Base-by-base conservation (phyloP, 495 filamentous ascomycete genomes). In the Podospora tetraspora region DNA sequence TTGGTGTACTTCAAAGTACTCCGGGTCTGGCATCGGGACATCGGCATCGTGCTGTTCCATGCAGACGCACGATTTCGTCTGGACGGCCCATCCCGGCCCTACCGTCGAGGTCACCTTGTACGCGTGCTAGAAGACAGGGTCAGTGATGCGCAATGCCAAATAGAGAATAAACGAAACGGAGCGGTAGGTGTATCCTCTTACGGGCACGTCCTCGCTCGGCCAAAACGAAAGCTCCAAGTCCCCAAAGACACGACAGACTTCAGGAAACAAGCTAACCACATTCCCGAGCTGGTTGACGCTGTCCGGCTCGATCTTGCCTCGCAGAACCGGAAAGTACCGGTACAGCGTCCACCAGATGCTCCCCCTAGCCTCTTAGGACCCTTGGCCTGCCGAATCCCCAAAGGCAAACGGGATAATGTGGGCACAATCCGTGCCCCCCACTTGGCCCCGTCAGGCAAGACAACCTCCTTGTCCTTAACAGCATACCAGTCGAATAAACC, bases 1-100 rank as follows among this genome's bases (percentile, higher is more conserved):
- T 6, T 37, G 29, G 43, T 63, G 62, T 22, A 63, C 62, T 24
- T 63, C 56, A n/a, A 63, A 63, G 62, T 63, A 63, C 30, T 63
- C 62, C 9, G 62, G 62, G 56, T 63, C 34, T 56, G 62, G 62
- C 34, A 63, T 56, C 34, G 62, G 62, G 43, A 63, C 12, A 2
- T 16, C 13, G 34, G 62, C 30, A 56, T 63, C 62, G 62, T 63
- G 62, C 62, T 63, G 62, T 52, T 63, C 29, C 5, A 63, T 1
- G 13, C 22, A 21, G 34, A 63, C 56, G 12, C 23, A 30, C 34
- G 34, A 63, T 56, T 63, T 63, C 30, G 62, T 22, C 29, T 63
- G 6, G 8, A 63, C 43, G 3, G 6, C 27, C 27, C 27, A 27
- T 4, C 5, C 4, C 27, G 27, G 27, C 27, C 27, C 5, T 27